Conservation (phyloP, 1,284 basidiomycete species). For the Trametes versicolor region DNA sequence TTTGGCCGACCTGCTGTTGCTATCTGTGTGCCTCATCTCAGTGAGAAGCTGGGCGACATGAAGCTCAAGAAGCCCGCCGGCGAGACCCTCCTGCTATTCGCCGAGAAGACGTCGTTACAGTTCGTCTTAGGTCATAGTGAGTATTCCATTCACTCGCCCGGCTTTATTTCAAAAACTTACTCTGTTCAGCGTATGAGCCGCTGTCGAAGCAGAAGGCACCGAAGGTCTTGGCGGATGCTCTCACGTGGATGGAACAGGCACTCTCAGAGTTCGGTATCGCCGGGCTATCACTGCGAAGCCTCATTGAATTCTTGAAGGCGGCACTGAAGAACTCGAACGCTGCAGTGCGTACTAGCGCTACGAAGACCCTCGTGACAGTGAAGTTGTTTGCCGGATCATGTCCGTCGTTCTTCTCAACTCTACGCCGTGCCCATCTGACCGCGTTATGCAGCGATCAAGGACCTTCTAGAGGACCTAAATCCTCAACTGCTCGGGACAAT, state of each 20-base stretch:
- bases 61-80: conserved; percentile 99
- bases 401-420: conserved; percentile 50
- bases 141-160: conserved; percentile 34
- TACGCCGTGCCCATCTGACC: conserved; percentile 17
- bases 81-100: conserved; percentile 84
- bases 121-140: conserved; percentile 94
- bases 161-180: not conserved
- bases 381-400: conserved; percentile 92
- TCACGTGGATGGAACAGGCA: conserved; percentile 90
- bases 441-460: conserved; percentile 77
- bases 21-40: conserved; percentile 85
- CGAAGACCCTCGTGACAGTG: conserved; percentile 91
- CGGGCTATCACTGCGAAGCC: conserved; percentile 83
- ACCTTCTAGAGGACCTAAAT: conserved; percentile 94
- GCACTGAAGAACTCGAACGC: conserved; percentile 96
- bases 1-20: conserved; percentile 92
- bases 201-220: conserved; percentile 96
- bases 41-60: conserved; percentile 96
- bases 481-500: conserved; percentile 95
- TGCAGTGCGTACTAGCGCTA: conserved; percentile 94
- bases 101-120: conserved; percentile 94
- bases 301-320: conserved; percentile 93
- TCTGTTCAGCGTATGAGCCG: conserved; percentile 83
- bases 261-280: conserved; percentile 94
- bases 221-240: conserved; percentile 94